phyloP scores from a whole-genome alignment of 2,329 filamentous ascomycete species.

The Phaeosphaeriaceae sp. region DNA sequence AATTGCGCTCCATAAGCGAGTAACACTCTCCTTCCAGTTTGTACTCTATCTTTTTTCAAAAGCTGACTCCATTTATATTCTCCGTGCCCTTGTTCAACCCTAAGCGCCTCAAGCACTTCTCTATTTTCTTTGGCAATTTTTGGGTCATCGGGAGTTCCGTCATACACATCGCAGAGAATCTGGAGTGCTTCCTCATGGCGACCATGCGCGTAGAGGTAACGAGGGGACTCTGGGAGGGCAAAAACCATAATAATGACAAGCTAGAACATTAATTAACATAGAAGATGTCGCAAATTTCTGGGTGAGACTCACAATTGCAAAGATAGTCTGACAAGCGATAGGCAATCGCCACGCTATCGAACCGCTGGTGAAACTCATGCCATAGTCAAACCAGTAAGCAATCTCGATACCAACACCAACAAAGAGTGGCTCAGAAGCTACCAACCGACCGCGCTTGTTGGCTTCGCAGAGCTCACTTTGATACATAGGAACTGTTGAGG shows the following conservation, averaged over 20 bases:
- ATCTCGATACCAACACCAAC: constrained; percentile 58
- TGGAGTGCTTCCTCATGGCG: constrained; percentile 56
- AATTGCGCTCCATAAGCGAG: constrained; percentile 50
- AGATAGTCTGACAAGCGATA: constrained; percentile 55
- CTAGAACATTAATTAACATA: constrained; percentile 1
- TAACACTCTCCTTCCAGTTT: constrained; percentile 49
- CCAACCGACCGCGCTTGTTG: constrained; percentile 64
- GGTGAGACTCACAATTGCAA: constrained; percentile 41
- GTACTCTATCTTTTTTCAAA: constrained; percentile 48
- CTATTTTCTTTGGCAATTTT: constrained; percentile 61
- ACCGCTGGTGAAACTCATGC: constrained; percentile 50
- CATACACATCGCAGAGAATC: constrained; percentile 58
- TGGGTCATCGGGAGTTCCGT: constrained; percentile 56
- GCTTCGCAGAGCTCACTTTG: constrained; percentile 60
- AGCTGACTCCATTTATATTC: constrained; percentile 49
- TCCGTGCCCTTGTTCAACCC: constrained; percentile 45
- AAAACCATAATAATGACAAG: constrained; percentile 53
- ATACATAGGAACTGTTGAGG: constrained; percentile 60
- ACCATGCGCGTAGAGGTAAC: constrained; percentile 36
- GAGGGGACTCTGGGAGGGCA: constrained; percentile 34
- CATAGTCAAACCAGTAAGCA: constrained; percentile 53
- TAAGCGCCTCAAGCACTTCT: constrained; percentile 46
- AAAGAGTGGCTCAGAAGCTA: constrained; percentile 62
- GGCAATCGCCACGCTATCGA: constrained; percentile 56
- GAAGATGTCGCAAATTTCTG: neutral